Evolutionary conservation across 306 rosid genomes (phyloP).

Genomic region (Lupinus albus): DNA sequence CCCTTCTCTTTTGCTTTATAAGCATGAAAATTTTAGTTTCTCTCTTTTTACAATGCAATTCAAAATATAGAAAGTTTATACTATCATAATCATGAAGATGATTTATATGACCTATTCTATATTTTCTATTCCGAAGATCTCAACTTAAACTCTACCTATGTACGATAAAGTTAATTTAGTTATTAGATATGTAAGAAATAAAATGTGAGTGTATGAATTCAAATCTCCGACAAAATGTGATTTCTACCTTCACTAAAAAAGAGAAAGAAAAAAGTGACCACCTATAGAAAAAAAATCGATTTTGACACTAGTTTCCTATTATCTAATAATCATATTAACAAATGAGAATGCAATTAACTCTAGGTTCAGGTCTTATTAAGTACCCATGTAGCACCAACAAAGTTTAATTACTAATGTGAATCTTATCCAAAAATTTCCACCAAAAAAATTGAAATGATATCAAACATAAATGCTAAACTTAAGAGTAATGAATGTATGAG

Average conservation of each 20-base stretch:
- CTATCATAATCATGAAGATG: too few species aligned
- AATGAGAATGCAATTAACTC: background rate
- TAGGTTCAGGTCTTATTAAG: constrained; percentile 2
- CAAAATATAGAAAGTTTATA: background rate
- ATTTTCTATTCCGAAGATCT: too few species aligned
- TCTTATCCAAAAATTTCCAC: constrained; percentile 19
- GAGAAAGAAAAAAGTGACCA: too few species aligned
- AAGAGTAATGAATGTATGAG: background rate
- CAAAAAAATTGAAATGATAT: background rate
- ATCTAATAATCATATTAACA: background rate
- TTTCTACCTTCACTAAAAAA: too few species aligned
- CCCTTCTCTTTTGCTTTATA: constrained; percentile 12
- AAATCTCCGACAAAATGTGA: too few species aligned
- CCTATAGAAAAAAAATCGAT: too few species aligned
- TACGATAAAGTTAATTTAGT: too few species aligned
- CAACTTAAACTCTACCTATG: too few species aligned
- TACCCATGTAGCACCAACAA: constrained; percentile 1
- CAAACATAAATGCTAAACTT: constrained; percentile 21
- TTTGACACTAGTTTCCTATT: too few species aligned
- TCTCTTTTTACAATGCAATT: constrained; percentile 19
- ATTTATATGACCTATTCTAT: too few species aligned
- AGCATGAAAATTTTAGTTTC: background rate
- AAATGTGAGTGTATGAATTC: too few species aligned
- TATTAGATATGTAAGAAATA: too few species aligned
- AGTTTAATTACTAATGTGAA: background rate